Percentiles rank a stretch among this genome's conserved stretches.
phyloP scores from a whole-genome alignment of 2,329 filamentous ascomycete genomes.

The Exophiala sp. region DNA sequence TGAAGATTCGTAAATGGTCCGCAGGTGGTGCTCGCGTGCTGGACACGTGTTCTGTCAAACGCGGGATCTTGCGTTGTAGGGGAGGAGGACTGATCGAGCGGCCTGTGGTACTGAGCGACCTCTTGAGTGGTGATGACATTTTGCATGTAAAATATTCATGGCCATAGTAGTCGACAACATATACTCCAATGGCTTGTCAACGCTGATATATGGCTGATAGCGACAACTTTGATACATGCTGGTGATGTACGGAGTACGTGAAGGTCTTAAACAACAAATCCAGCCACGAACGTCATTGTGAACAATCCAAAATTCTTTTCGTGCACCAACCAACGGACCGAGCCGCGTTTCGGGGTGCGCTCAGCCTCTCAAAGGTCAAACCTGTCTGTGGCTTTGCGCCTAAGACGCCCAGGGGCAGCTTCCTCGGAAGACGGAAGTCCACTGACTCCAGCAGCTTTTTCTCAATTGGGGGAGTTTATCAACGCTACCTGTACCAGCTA shows the following conservation, averaged over 20 bases:
- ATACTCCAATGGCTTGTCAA: neutral
- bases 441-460: too few relatives aligned
- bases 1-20: constrained; percentile 34
- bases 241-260: neutral
- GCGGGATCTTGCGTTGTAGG: constrained; percentile 13
- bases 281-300: neutral
- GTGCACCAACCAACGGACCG: neutral
- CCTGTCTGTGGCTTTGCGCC: neutral
- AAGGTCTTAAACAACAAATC: neutral
- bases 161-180: neutral
- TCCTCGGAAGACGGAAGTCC: too few relatives aligned
- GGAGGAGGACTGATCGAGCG: constrained; percentile 17
- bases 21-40: neutral
- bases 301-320: neutral
- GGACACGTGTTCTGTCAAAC: constrained; percentile 6
- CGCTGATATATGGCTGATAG: neutral
- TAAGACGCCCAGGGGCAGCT: neutral
- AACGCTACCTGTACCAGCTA: too few relatives aligned
- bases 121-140: constrained; percentile 13
- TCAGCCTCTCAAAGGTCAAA: neutral
- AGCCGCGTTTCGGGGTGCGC: neutral
- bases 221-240: neutral
- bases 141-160: neutral
- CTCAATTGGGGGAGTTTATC: too few relatives aligned
- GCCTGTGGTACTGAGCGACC: constrained; percentile 11